These are phyloP conservation scores for Starmerella apicola DNA, from an alignment of 805 yeast species.

Conservation along the genomic window DNA sequence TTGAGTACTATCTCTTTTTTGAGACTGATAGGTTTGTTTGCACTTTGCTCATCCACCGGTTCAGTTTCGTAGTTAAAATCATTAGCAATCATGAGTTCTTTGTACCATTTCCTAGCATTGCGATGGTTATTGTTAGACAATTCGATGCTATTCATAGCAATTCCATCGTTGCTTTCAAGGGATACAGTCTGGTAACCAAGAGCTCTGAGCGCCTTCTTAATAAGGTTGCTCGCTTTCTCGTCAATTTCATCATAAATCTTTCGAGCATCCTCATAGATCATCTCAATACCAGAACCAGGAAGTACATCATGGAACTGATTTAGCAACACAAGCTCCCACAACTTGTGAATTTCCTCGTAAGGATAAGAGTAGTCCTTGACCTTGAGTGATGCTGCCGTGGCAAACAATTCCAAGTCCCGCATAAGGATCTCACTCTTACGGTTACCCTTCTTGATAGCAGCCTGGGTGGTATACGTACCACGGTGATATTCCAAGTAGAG, in stretches of 20 bases:
- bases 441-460: constrained; percentile 69
- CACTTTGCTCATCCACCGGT: neutral
- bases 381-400: constrained; percentile 56
- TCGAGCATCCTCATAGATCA: constrained; percentile 84
- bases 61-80: neutral
- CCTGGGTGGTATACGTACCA: constrained; percentile 94
- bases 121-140: neutral
- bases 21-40: neutral
- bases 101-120: neutral
- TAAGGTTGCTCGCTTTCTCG: constrained; percentile 40
- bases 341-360: constrained; percentile 42
- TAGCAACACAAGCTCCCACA: constrained; percentile 82
- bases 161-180: neutral
- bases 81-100: neutral
- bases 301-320: constrained; percentile 97
- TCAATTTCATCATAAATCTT: constrained; percentile 58
- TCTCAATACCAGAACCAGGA: constrained; percentile 91
- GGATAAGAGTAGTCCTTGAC: constrained; percentile 55
- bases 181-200: constrained; percentile 25
- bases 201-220: constrained; percentile 38
- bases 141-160: neutral
- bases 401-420: constrained; percentile 76
- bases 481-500: constrained; percentile 89
- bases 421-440: constrained; percentile 61
- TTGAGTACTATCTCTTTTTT: constrained; percentile 31